Evolutionary conservation across 352 stramenopile species (phyloP).

Genomic region (Globisporangium middletonii): DNA sequence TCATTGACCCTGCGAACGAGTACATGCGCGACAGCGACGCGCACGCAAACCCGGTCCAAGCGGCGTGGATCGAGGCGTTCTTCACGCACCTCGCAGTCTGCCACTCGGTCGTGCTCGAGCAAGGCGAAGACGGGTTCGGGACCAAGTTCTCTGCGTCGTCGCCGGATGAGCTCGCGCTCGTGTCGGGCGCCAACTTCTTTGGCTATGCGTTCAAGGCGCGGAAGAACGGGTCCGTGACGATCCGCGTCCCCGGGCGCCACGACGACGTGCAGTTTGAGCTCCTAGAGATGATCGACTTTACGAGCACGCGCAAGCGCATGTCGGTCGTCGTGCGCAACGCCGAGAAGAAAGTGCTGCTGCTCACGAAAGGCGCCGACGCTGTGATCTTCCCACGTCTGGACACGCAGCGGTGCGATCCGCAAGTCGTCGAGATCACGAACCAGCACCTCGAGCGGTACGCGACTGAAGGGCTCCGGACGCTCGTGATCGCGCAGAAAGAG

Average conservation of each 20-base stretch:
- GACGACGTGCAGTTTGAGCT: constrained; percentile 72
- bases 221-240: constrained; percentile 56
- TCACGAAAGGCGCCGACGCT: constrained; percentile 84
- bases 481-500: constrained; percentile 85
- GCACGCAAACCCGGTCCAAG: constrained; percentile 37
- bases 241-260: constrained; percentile 26
- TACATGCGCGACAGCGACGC: constrained; percentile 48
- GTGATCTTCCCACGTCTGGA: constrained; percentile 71
- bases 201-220: constrained; percentile 69
- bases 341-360: constrained; percentile 54
- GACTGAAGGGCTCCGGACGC: constrained; percentile 79
- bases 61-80: constrained; percentile 76
- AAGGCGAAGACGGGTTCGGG: constrained; percentile 24
- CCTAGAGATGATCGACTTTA: constrained; percentile 97
- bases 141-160: constrained; percentile 76
- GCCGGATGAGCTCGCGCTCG: constrained; percentile 74
- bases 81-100: constrained; percentile 77
- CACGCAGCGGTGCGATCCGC: constrained; percentile 26
- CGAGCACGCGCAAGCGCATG: constrained; percentile 98
- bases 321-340: constrained; percentile 92
- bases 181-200: constrained; percentile 77
- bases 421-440: constrained; percentile 57
- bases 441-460: constrained; percentile 82
- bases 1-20: constrained; percentile 69
- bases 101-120: constrained; percentile 81